These are phyloP conservation scores for Dactylellina leptospora DNA, from an alignment of 2,329 filamentous ascomycete species.

Conservation along the genomic window DNA sequence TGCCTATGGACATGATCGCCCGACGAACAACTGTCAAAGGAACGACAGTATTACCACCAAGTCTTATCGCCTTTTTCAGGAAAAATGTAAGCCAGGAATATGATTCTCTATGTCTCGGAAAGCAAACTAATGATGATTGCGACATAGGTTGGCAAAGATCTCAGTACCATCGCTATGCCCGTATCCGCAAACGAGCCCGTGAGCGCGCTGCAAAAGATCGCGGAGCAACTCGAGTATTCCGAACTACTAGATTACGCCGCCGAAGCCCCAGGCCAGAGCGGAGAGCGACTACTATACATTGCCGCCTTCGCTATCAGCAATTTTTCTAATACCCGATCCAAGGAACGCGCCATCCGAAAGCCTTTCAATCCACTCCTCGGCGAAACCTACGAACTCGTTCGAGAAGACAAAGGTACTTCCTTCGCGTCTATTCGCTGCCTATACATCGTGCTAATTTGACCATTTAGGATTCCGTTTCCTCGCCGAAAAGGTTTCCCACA, in stretches of 20 bases:
- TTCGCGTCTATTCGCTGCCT: background rate
- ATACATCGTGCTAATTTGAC: background rate
- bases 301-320: constrained; percentile 89
- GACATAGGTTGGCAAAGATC: constrained; percentile 76
- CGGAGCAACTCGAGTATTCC: constrained; percentile 91
- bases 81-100: constrained; percentile 75
- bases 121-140: background rate
- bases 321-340: constrained; percentile 81
- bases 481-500: constrained; percentile 94
- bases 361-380: constrained; percentile 97
- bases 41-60: constrained; percentile 82
- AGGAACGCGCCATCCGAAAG: constrained; percentile 91
- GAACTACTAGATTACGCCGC: constrained; percentile 80
- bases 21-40: constrained; percentile 76
- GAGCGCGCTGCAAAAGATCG: constrained; percentile 84
- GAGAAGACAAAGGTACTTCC: constrained; percentile 76
- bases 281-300: constrained; percentile 82
- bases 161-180: constrained; percentile 96
- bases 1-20: constrained; percentile 74
- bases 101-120: background rate
- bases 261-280: constrained; percentile 65
- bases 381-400: constrained; percentile 91
- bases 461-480: constrained; percentile 80
- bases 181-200: constrained; percentile 94
- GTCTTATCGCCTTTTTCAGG: constrained; percentile 88